A percentile compares a stretch with the other conserved stretches of the same genome.
These are phyloP conservation scores for Powellomyces hirtus DNA, from an alignment of 192 early-diverging fungal genomes.

Conservation along the genomic window DNA sequence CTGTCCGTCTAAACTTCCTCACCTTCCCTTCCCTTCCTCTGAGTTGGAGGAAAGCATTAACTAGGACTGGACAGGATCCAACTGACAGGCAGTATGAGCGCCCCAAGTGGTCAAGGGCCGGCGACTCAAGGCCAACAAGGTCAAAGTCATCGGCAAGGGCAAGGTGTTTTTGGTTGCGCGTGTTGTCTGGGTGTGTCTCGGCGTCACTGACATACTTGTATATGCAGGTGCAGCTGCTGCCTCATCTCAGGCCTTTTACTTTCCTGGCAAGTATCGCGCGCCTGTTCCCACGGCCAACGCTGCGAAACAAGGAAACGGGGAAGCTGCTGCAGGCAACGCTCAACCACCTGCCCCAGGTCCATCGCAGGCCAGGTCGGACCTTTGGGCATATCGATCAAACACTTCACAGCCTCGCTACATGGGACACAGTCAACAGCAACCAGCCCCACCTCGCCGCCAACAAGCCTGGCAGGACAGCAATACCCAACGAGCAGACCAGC, in stretches of 20 bases:
- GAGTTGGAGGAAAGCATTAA: too few species aligned
- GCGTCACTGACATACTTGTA: too few species aligned
- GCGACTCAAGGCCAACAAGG: too few species aligned
- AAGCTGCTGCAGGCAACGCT: background rate
- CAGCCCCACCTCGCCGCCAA: background rate
- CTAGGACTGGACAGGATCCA: too few species aligned
- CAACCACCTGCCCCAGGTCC: background rate
- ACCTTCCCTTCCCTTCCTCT: too few species aligned
- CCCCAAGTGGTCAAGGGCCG: too few species aligned
- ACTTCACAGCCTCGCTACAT: background rate
- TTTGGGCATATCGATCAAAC: background rate
- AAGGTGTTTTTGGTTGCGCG: too few species aligned
- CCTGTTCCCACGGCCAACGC: background rate
- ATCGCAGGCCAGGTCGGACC: background rate
- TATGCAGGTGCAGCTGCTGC: background rate
- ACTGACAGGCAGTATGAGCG: too few species aligned
- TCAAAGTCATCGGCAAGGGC: too few species aligned
- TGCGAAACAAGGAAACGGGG: background rate
- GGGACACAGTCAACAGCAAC: background rate
- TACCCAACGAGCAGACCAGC: too few species aligned
- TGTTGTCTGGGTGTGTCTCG: too few species aligned
- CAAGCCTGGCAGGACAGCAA: background rate
- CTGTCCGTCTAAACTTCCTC: too few species aligned
- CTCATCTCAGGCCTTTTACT: background rate
- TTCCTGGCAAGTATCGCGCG: background rate